Evolutionary conservation across 2,329 filamentous ascomycete species (phyloP).

Genomic region (Exophiala spinifera): DNA sequence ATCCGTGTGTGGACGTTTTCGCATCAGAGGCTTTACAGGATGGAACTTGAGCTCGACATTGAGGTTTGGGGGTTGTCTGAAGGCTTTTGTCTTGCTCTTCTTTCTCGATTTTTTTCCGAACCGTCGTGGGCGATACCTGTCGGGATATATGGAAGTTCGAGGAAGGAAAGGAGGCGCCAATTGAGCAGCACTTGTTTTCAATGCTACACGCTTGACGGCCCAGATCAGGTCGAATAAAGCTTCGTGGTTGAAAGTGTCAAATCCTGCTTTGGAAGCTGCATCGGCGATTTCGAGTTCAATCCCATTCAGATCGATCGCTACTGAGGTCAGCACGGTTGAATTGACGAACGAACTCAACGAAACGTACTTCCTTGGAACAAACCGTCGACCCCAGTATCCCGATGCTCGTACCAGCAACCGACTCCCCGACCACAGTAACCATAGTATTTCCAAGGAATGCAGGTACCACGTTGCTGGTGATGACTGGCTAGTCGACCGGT

Average conservation of each 20-base stretch:
- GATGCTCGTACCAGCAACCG: conserved; percentile 28
- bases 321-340: too few relatives aligned
- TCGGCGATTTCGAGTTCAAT: conserved; percentile 24
- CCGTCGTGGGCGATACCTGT: conserved; percentile 26
- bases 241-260: conserved; percentile 23
- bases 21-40: conserved; percentile 13
- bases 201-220: conserved; percentile 21
- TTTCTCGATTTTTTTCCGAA: conserved; percentile 22
- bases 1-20: conserved; percentile 6
- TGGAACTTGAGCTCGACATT: conserved; percentile 10
- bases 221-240: conserved; percentile 28
- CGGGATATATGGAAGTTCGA: conserved; percentile 23
- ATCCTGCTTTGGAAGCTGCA: conserved; percentile 22
- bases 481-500: conserved; percentile 21
- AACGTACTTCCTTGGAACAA: conserved; percentile 26
- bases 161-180: neutral
- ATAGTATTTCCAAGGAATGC: conserved; percentile 16
- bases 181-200: conserved; percentile 4
- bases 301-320: conserved; percentile 22
- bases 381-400: conserved; percentile 24
- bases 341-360: too few relatives aligned
- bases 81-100: conserved; percentile 13
- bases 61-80: neutral
- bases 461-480: conserved; percentile 26
- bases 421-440: conserved; percentile 16